These are phyloP conservation scores for Phycomyces nitens DNA, from an alignment of 192 early-diverging fungal species.

Conservation along the genomic window DNA sequence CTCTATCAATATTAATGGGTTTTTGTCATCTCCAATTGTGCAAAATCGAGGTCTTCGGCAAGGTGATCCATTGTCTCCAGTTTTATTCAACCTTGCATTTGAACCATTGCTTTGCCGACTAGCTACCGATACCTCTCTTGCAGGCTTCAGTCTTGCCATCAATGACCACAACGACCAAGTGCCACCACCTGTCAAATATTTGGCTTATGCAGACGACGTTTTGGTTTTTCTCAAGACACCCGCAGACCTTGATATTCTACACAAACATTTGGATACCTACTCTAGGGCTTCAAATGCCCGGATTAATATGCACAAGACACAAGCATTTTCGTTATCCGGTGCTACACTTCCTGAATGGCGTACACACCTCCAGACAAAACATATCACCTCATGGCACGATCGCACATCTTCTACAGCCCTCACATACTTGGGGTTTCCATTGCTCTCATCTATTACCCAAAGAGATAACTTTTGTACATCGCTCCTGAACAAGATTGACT, in stretches of 20 bases:
- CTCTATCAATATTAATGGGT: constrained; percentile 17
- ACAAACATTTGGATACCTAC: not conserved
- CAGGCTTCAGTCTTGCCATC: not conserved
- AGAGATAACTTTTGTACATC: not conserved
- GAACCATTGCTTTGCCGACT: constrained; percentile 17
- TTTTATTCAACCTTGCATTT: constrained; percentile 26
- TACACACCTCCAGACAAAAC: too few species aligned
- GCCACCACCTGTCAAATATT: not conserved
- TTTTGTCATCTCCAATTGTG: not conserved
- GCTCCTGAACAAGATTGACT: not conserved
- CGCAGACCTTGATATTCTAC: not conserved
- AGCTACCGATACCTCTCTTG: not conserved
- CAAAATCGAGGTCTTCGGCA: constrained; percentile 26
- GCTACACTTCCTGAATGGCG: too few species aligned
- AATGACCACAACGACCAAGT: not conserved
- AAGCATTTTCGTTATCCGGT: not conserved
- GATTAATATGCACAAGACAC: constrained; percentile 8
- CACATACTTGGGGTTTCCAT: not conserved
- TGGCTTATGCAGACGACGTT: constrained; percentile 22
- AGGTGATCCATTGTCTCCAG: constrained; percentile 26
- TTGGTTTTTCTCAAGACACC: not conserved
- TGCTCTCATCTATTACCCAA: not conserved
- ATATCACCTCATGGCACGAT: not conserved
- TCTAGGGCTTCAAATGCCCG: constrained; percentile 3
- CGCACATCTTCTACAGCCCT: not conserved